phyloP scores from a whole-genome alignment of 1,284 basidiomycete species.

The Tremellales sp. region DNA sequence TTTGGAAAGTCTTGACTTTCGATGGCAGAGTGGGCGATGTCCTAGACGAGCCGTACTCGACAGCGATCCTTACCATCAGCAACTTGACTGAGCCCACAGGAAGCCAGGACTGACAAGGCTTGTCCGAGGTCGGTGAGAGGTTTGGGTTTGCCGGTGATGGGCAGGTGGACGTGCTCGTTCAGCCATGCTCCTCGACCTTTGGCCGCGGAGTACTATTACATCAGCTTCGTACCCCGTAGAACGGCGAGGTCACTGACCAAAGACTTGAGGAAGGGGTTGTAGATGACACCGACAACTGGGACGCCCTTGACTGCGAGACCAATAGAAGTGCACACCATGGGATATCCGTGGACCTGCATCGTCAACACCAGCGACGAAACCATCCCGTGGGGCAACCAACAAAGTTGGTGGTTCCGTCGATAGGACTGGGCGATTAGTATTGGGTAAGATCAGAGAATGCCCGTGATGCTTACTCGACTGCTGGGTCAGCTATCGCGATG shows the following conservation, averaged over 20 bases:
- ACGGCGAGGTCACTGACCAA: too few relatives aligned
- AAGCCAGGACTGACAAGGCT: conserved; percentile 55
- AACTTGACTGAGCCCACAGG: not conserved
- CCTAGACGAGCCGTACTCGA: conserved; percentile 83
- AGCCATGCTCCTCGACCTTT: conserved; percentile 77
- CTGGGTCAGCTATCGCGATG: conserved; percentile 11
- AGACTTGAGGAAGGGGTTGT: conserved; percentile 85
- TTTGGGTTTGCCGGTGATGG: conserved; percentile 68
- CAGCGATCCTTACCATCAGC: conserved; percentile 56
- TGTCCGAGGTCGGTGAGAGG: conserved; percentile 70
- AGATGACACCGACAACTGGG: conserved; percentile 84
- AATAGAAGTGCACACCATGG: conserved; percentile 84
- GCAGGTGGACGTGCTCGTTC: conserved; percentile 57
- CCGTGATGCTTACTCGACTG: conserved; percentile 29
- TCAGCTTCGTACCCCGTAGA: not conserved
- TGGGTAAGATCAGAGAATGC: too few relatives aligned
- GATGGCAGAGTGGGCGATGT: conserved; percentile 64
- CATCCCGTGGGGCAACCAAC: conserved; percentile 54
- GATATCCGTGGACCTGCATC: conserved; percentile 57
- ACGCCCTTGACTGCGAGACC: conserved; percentile 77
- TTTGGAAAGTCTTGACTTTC: conserved; percentile 68
- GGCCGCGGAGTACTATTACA: conserved; percentile 63
- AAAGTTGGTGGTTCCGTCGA: conserved; percentile 77
- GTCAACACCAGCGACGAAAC: not conserved
- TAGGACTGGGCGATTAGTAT: too few relatives aligned